Evolutionary conservation across 164 flowering plant genomes (phyloP).

Genomic region (Vitis riparia): DNA sequence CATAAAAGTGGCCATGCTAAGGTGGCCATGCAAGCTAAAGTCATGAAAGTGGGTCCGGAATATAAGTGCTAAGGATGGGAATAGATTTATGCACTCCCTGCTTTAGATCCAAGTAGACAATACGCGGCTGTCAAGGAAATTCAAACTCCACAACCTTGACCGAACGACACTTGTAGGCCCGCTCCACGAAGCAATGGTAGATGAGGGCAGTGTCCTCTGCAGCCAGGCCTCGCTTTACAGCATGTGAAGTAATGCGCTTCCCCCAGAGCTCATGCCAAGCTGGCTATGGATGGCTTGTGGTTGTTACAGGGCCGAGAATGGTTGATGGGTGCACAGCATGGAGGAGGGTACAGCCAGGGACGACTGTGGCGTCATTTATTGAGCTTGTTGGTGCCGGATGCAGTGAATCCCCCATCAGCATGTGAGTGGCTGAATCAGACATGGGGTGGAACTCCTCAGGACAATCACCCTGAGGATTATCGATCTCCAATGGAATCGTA

Average conservation of each 20-base stretch:
- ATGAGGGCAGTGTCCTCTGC: constrained; percentile 13
- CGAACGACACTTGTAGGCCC: constrained; percentile 23
- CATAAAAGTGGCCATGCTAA: no score
- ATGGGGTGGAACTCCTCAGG: constrained; percentile 13
- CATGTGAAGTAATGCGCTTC: constrained; percentile 67
- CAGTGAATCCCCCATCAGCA: constrained; percentile 43
- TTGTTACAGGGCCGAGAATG: constrained; percentile 63
- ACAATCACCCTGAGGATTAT: constrained; percentile 32
- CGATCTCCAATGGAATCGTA: constrained; percentile 75
- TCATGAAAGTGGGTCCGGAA: not conserved
- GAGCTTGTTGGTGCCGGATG: constrained; percentile 86
- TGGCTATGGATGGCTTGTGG: constrained; percentile 73
- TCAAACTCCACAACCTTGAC: constrained; percentile 25
- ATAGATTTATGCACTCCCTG: constrained; percentile 15
- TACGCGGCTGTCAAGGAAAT: constrained; percentile 17
- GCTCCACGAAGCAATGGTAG: constrained; percentile 11
- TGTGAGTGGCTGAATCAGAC: constrained; percentile 59
- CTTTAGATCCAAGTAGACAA: constrained; percentile 21
- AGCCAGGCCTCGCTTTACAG: constrained; percentile 38
- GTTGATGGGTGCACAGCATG: constrained; percentile 75
- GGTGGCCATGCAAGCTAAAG: no score
- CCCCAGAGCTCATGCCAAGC: constrained; percentile 74
- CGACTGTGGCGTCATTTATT: constrained; percentile 72
- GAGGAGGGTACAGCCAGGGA: constrained; percentile 87
- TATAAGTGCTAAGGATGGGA: constrained; percentile 13